phyloP scores from a whole-genome alignment of 805 yeast genomes.

The Candida xiaguanensis region DNA sequence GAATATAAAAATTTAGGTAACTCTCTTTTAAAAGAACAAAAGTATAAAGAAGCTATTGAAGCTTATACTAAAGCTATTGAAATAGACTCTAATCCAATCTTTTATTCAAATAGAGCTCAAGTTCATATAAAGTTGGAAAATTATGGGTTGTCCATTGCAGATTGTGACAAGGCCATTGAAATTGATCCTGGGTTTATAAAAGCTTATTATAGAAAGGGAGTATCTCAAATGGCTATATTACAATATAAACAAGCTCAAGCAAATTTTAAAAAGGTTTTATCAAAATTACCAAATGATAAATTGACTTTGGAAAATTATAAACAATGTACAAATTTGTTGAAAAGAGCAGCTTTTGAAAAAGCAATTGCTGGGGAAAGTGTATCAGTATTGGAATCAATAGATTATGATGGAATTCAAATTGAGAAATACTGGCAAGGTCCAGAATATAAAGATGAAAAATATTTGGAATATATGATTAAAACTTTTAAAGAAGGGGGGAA shows the following conservation, averaged over 20 bases:
- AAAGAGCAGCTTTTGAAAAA: constrained; percentile 73
- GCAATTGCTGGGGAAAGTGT: constrained; percentile 75
- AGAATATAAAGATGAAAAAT: constrained; percentile 45
- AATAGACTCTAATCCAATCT: constrained; percentile 55
- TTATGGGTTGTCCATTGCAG: constrained; percentile 81
- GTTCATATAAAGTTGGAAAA: constrained; percentile 83
- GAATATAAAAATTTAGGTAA: constrained; percentile 71
- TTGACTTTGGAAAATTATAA: constrained; percentile 59
- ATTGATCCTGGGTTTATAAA: constrained; percentile 67
- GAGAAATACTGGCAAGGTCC: constrained; percentile 65
- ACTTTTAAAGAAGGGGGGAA: constrained; percentile 70
- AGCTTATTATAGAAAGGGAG: constrained; percentile 84
- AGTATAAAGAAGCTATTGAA: constrained; percentile 62
- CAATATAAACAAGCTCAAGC: constrained; percentile 69
- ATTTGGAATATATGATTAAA: constrained; percentile 62
- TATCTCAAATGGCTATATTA: constrained; percentile 71
- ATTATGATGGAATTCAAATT: constrained; percentile 44
- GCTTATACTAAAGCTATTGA: constrained; percentile 73
- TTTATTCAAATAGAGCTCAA: constrained; percentile 85
- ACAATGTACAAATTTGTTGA: constrained; percentile 62
- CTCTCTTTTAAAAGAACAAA: constrained; percentile 59
- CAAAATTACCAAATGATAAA: constrained; percentile 62
- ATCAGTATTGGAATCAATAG: constrained; percentile 44
- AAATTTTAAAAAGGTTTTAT: constrained; percentile 64
- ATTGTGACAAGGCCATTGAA: constrained; percentile 68